Evolutionary conservation across 2,329 filamentous ascomycete species (phyloP).

Genomic region (Colletotrichum costaricense): DNA sequence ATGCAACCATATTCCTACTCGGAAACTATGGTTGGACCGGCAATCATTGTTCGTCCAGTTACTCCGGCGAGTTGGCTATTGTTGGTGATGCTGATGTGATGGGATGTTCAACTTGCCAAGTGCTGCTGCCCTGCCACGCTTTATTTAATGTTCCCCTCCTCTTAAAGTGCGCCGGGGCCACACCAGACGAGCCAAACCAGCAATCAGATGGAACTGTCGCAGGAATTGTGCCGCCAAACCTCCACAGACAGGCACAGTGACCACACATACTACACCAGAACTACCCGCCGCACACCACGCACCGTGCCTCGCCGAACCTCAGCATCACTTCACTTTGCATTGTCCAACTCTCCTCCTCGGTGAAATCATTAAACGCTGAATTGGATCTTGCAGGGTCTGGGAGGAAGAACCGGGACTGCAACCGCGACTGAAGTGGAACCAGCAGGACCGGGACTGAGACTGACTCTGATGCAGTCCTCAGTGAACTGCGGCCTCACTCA

Average conservation of each 20-base stretch:
- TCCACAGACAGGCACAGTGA: neutral
- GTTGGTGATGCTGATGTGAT: neutral
- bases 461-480: neutral
- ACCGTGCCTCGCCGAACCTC: neutral
- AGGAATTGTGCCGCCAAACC: neutral
- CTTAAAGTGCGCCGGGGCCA: neutral
- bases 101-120: neutral
- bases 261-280: neutral
- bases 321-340: neutral
- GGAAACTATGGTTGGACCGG: neutral
- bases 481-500: too few species aligned
- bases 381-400: neutral
- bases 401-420: neutral
- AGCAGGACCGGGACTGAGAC: neutral
- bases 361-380: neutral
- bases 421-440: neutral
- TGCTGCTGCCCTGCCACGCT: neutral
- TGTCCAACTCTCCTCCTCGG: neutral
- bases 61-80: conserved; percentile 8
- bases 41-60: neutral
- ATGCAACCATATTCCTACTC: neutral
- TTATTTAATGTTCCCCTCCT: neutral
- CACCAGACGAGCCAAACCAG: neutral
- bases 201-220: neutral
- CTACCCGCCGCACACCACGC: neutral